Evolutionary conservation across 2,329 filamentous ascomycete species (phyloP), one percentile per base, ranked within the genome.

Genomic region (Beauveria bassiana): DNA sequence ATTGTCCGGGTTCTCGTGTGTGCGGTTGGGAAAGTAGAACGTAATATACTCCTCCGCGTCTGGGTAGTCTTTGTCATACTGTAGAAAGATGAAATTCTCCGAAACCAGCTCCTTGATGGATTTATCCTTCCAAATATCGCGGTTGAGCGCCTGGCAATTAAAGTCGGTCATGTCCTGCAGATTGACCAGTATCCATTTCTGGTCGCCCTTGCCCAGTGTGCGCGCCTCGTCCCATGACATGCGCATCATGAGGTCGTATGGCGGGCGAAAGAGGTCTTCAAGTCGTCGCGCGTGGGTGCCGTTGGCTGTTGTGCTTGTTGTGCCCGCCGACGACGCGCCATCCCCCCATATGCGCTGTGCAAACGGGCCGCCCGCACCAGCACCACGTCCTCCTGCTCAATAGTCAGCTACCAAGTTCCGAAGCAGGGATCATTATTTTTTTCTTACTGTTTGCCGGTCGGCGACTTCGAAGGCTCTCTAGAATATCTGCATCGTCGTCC

Each of bases 141-240:
- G 85, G 71, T 99, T 99, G 20, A 99, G 79, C 3, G 90, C 84
- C 72, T 99, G 95, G 73, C 95, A 99, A 73, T 95, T 90, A 73
- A 99, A 99, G 69, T 96, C 87, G 42, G 90, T 90, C 66, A 90
- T 86, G 71, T 99, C 93, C 74, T 99, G 95, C 18, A 99, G 86
- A 72, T 99, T 98, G 64, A 97, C 91, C 67, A 99, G 75, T 53
- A 99, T 84, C 95, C 95, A 99, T 74, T 96, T 97, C 78, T 91
- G 87, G 31, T 87, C 82, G 51, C 92, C 89, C 72, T 95, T 96
- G 63, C 93, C 95, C 68, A 92, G 81, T 18, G 93, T 85, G 59
- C 95, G 86, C 16, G 91, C 95, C 62, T 88, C 83, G 66, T 96
- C 91, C 87, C 91, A 96, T n/a, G 85, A 78, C 38, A 91, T 74